These are phyloP conservation scores for Dissophora ornata DNA, from an alignment of 192 early-diverging fungal genomes.

Conservation along the genomic window DNA sequence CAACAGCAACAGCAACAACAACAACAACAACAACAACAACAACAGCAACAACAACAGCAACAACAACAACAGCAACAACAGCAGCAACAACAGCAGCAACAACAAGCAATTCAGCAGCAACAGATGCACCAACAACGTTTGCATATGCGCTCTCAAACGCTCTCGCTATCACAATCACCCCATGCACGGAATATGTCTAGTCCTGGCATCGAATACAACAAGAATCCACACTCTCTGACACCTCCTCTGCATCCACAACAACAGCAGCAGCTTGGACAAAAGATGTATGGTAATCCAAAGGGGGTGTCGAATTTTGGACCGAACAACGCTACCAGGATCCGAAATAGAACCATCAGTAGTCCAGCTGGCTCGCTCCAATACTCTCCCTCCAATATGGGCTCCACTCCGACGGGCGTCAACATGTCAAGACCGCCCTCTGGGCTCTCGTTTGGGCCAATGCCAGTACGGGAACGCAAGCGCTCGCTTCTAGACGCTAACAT, in stretches of 20 bases:
- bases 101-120: slow-evolving; percentile 30
- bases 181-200: slow-evolving; percentile 40
- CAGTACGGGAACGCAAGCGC: slow-evolving; percentile 49
- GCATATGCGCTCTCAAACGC: slow-evolving; percentile 41
- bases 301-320: slow-evolving; percentile 6
- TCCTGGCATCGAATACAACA: slow-evolving; percentile 30
- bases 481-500: slow-evolving; percentile 49
- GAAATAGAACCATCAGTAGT: slow-evolving; percentile 49
- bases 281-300: slow-evolving; percentile 13
- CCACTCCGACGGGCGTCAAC: slow-evolving; percentile 19
- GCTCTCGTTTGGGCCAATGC: slow-evolving; percentile 43
- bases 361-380: slow-evolving; percentile 50
- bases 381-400: slow-evolving; percentile 37
- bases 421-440: slow-evolving; percentile 45
- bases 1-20: slow-evolving; percentile 16
- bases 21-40: slow-evolving; percentile 19
- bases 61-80: slow-evolving; percentile 31
- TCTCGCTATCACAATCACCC: slow-evolving; percentile 28
- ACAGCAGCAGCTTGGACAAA: slow-evolving; percentile 33
- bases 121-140: slow-evolving; percentile 31
- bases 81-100: slow-evolving; percentile 36
- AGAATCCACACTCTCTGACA: slow-evolving; percentile 43
- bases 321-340: slow-evolving; percentile 24
- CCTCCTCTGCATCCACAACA: slow-evolving; percentile 50
- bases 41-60: slow-evolving; percentile 25